Evolutionary conservation across 1,284 basidiomycete genomes (phyloP).

Genomic region (Puccinia novopanici): DNA sequence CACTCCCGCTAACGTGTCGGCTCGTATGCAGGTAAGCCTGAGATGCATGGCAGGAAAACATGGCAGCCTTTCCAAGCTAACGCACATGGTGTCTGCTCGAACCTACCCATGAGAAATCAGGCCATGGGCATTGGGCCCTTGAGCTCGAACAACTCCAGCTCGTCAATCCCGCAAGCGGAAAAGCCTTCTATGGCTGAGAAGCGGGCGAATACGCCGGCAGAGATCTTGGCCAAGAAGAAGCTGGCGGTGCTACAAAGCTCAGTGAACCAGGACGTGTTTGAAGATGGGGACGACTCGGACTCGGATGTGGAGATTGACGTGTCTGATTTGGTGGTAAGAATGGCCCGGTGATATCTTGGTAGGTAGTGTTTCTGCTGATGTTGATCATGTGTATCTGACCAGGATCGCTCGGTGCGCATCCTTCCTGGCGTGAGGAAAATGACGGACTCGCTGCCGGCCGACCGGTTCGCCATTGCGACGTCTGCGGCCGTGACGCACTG

Average conservation of each 20-base stretch:
- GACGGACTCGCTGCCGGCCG: constrained; percentile 70
- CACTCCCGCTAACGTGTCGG: constrained; percentile 52
- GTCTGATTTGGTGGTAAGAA: constrained; percentile 63
- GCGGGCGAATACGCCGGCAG: constrained; percentile 52
- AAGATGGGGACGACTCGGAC: constrained; percentile 67
- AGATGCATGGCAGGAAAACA: neutral
- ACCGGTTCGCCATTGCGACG: constrained; percentile 72
- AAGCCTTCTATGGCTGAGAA: too few relatives aligned
- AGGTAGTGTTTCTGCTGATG: too few relatives aligned
- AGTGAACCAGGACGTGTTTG: constrained; percentile 59
- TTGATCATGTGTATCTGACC: too few relatives aligned
- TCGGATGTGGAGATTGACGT: constrained; percentile 56
- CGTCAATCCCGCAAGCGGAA: constrained; percentile 10
- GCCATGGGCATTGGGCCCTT: constrained; percentile 54
- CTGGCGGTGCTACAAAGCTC: constrained; percentile 58
- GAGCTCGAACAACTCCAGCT: constrained; percentile 57
- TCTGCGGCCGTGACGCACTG: constrained; percentile 72
- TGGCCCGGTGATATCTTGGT: too few relatives aligned
- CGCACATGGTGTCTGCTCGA: constrained; percentile 59
- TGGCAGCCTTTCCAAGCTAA: neutral
- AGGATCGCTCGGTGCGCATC: constrained; percentile 65
- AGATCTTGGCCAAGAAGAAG: constrained; percentile 59
- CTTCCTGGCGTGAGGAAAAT: constrained; percentile 72
- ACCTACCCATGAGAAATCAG: constrained; percentile 57
- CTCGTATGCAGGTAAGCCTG: constrained; percentile 48